Evolutionary conservation across 306 rosid genomes (phyloP).

Genomic region (Cicer cuneatum): DNA sequence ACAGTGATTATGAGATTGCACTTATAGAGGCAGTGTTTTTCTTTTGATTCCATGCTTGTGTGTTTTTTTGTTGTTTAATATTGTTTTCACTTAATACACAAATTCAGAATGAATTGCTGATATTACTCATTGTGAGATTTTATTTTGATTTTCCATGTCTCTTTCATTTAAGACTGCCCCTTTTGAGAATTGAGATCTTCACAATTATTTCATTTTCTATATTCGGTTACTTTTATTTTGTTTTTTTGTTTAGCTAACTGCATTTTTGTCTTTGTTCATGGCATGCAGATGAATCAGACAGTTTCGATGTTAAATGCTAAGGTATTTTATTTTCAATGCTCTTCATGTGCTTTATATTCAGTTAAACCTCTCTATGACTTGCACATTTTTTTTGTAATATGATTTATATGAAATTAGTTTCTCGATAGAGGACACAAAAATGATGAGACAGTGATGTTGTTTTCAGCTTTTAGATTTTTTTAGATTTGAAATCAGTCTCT

Average conservation of each 20-base stretch:
- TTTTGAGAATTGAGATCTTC: slow-evolving; percentile 5
- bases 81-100: too few species aligned
- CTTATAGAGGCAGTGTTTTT: background rate
- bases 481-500: background rate
- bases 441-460: too few species aligned
- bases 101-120: too few species aligned
- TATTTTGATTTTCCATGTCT: background rate
- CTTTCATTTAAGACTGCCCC: background rate
- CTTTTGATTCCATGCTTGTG: background rate
- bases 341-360: background rate
- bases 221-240: background rate
- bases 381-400: too few species aligned
- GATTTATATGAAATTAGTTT: too few species aligned
- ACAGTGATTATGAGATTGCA: background rate
- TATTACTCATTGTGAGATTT: background rate
- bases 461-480: too few species aligned
- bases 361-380: background rate
- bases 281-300: too few species aligned
- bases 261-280: too few species aligned
- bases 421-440: too few species aligned
- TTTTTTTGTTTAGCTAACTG: too few species aligned
- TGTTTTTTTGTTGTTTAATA: too few species aligned
- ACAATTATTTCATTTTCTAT: background rate
- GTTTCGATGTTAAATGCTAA: background rate
- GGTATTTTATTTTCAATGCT: background rate